Percentiles rank a stretch among this genome's conserved stretches.
phyloP scores from a whole-genome alignment of 352 stramenopile species.

The Pythium chondricola region DNA sequence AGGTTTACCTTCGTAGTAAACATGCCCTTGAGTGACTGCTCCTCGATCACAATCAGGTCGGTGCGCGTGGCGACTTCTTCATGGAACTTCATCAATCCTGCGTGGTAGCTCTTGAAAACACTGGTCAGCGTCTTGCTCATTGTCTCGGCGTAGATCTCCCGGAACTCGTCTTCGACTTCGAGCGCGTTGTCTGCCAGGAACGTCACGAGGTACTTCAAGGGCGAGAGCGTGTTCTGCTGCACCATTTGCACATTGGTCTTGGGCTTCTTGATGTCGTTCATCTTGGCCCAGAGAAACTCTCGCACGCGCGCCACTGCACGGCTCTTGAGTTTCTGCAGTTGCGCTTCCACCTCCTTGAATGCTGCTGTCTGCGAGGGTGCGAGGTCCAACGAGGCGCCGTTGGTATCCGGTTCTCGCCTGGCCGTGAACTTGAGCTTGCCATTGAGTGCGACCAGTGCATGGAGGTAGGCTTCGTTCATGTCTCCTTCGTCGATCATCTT shows the following conservation, averaged over 20 bases:
- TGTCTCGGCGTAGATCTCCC: constrained; percentile 93
- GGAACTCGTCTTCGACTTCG: constrained; percentile 93
- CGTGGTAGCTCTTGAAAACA: constrained; percentile 97
- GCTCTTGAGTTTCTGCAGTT: constrained; percentile 87
- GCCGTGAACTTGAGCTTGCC: constrained; percentile 89
- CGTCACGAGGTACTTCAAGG: constrained; percentile 93
- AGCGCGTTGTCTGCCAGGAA: constrained; percentile 93
- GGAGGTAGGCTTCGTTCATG: constrained; percentile 92
- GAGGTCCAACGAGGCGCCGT: constrained; percentile 80
- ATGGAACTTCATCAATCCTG: constrained; percentile 92
- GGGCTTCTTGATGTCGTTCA: constrained; percentile 92
- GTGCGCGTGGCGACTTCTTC: constrained; percentile 88
- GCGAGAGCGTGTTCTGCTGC: constrained; percentile 95
- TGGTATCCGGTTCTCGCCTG: constrained; percentile 44
- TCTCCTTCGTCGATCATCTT: constrained; percentile 91
- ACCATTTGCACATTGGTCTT: constrained; percentile 99
- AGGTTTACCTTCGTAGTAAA: constrained; percentile 89
- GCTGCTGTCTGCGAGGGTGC: constrained; percentile 86
- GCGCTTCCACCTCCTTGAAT: constrained; percentile 89
- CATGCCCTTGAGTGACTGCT: constrained; percentile 88
- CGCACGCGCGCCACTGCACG: constrained; percentile 72
- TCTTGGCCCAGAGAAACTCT: constrained; percentile 93
- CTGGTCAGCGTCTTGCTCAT: constrained; percentile 95
- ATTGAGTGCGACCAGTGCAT: constrained; percentile 92
- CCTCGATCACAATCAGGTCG: constrained; percentile 94